A percentile compares a stretch with the other conserved stretches of the same genome.
Evolutionary conservation across 805 yeast species (phyloP).

Genomic region (Nadsonia fulvescens): DNA sequence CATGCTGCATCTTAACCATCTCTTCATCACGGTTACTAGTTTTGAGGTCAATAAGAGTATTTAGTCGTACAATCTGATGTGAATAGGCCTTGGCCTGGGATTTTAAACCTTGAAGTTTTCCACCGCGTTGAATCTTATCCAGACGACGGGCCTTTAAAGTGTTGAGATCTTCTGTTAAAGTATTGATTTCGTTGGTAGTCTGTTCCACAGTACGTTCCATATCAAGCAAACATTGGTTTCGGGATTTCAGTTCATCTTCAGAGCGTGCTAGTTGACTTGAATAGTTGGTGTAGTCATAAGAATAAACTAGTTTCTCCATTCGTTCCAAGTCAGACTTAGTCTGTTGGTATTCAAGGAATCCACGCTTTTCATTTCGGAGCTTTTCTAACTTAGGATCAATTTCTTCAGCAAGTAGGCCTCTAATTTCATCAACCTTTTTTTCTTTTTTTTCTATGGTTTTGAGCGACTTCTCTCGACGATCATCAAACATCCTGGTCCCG

Average conservation of each 20-base stretch:
- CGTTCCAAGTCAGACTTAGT: slow-evolving; percentile 67
- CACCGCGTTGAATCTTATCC: slow-evolving; percentile 41
- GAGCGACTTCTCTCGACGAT: slow-evolving; percentile 78
- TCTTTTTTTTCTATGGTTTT: slow-evolving; percentile 86
- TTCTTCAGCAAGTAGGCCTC: slow-evolving; percentile 58
- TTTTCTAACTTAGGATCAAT: slow-evolving; percentile 83
- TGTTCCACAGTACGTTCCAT: slow-evolving; percentile 28
- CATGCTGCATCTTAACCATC: slow-evolving; percentile 18
- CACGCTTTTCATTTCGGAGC: slow-evolving; percentile 62
- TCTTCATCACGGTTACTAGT: slow-evolving; percentile 42
- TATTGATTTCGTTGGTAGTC: slow-evolving; percentile 35
- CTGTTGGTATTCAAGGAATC: slow-evolving; percentile 72
- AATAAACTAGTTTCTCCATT: slow-evolving; percentile 51
- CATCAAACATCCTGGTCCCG: slow-evolving; percentile 91
- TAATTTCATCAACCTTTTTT: slow-evolving; percentile 61
- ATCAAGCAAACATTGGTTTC: slow-evolving; percentile 16
- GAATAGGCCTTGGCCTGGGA: slow-evolving; percentile 33
- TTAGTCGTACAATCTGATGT: slow-evolving; percentile 48
- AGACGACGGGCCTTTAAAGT: slow-evolving; percentile 35
- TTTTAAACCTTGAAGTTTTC: slow-evolving; percentile 42
- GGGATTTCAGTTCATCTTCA: slow-evolving; percentile 13
- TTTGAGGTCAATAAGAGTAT: slow-evolving; percentile 44
- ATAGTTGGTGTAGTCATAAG: slow-evolving; percentile 45
- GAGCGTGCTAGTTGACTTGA: slow-evolving; percentile 25
- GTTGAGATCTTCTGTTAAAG: slow-evolving; percentile 42